Conservation (phyloP, 2,329 filamentous ascomycete genomes). For the Calonectria naviculata region DNA sequence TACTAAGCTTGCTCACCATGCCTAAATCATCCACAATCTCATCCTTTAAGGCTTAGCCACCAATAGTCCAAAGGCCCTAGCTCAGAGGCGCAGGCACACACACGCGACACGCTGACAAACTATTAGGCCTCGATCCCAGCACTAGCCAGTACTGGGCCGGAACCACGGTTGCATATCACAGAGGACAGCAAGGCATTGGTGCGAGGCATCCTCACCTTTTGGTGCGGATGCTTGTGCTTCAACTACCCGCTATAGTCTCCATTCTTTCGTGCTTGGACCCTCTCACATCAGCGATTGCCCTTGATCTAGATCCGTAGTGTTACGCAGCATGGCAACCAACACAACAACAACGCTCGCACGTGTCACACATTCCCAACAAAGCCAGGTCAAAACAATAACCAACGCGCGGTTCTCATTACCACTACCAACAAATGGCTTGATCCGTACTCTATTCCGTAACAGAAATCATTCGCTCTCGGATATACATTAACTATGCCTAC, state of each 20-base stretch:
- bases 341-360: background rate
- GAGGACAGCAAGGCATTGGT: background rate
- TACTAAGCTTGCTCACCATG: background rate
- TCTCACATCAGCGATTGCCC: background rate
- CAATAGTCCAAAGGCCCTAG: background rate
- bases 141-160: background rate
- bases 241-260: background rate
- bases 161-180: background rate
- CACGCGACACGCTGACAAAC: background rate
- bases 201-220: background rate
- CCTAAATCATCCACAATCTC: background rate
- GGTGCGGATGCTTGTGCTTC: background rate
- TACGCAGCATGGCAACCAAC: background rate
- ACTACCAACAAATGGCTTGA: background rate
- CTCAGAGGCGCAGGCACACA: background rate
- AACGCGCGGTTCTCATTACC: background rate
- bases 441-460: background rate
- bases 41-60: background rate
- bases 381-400: background rate
- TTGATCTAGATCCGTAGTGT: background rate
- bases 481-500: slow-evolving; percentile 12
- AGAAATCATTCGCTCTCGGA: slow-evolving; percentile 3
- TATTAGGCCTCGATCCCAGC: background rate
- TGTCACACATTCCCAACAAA: background rate
- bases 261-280: background rate